Percentiles rank a stretch among this genome's conserved stretches.
Conservation (phyloP, 2,329 filamentous ascomycete genomes). For the Colletotrichum euphorbiae region DNA sequence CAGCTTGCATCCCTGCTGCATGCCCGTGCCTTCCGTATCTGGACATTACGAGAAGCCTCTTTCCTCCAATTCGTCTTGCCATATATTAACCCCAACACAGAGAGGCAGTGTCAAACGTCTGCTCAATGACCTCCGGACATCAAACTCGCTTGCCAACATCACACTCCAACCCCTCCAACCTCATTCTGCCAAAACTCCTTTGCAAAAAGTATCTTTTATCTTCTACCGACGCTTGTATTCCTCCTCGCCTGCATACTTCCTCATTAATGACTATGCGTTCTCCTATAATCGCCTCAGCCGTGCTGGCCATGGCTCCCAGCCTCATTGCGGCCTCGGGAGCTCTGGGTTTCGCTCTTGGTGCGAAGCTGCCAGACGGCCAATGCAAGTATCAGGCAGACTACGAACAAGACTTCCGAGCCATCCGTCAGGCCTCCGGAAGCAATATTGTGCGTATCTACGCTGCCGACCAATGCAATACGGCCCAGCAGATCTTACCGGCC, state of each 20-base stretch:
- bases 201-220: neutral
- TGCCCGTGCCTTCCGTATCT: slow-evolving; percentile 1
- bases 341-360: slow-evolving; percentile 75
- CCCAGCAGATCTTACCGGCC: slow-evolving; percentile 72
- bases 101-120: too few relatives aligned
- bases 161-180: neutral
- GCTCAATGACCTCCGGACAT: neutral
- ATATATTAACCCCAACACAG: too few relatives aligned
- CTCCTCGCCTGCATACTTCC: neutral
- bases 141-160: neutral
- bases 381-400: slow-evolving; percentile 75
- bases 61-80: neutral
- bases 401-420: slow-evolving; percentile 72
- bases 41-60: slow-evolving; percentile 11
- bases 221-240: neutral
- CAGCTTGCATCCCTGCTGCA: slow-evolving; percentile 18
- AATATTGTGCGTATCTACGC: slow-evolving; percentile 75
- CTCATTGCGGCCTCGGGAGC: slow-evolving; percentile 55
- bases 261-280: neutral
- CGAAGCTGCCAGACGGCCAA: slow-evolving; percentile 67
- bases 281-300: slow-evolving; percentile 21
- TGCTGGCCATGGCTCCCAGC: slow-evolving; percentile 40
- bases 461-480: slow-evolving; percentile 73
- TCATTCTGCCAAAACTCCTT: neutral
- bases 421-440: slow-evolving; percentile 61